phyloP scores from a whole-genome alignment of 2,329 filamentous ascomycete genomes.

The Nemania serpens region DNA sequence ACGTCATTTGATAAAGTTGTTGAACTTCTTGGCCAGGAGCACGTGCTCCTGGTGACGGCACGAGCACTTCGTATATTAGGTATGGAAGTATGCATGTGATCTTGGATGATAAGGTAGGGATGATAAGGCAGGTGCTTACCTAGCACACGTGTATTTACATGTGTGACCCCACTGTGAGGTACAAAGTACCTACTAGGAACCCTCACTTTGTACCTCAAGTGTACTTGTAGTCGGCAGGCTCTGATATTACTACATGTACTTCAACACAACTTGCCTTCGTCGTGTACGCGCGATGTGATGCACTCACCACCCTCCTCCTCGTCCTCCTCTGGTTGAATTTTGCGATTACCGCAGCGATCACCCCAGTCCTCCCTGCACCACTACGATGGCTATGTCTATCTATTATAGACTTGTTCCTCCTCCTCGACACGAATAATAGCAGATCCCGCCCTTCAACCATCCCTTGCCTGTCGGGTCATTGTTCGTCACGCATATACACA shows the following conservation, averaged over 20 bases:
- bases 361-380: neutral
- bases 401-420: conserved; percentile 20
- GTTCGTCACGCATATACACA: neutral
- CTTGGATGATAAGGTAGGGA: no score
- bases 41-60: conserved; percentile 68
- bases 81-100: no score
- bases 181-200: no score
- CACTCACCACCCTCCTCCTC: conserved; percentile 1
- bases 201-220: no score
- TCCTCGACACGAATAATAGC: conserved; percentile 21
- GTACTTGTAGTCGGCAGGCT: no score
- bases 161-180: no score
- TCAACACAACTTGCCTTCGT: neutral
- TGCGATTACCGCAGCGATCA: neutral
- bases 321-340: neutral
- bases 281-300: conserved; percentile 15
- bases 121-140: no score
- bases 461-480: neutral
- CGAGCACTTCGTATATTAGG: conserved; percentile 70
- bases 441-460: conserved; percentile 2
- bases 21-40: conserved; percentile 67
- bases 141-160: no score
- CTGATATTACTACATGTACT: neutral
- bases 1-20: conserved; percentile 77
- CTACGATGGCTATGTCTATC: conserved; percentile 32